phyloP scores from a whole-genome alignment of 1,284 basidiomycete species.

The Melanopsichium pennsylvanicum region DNA sequence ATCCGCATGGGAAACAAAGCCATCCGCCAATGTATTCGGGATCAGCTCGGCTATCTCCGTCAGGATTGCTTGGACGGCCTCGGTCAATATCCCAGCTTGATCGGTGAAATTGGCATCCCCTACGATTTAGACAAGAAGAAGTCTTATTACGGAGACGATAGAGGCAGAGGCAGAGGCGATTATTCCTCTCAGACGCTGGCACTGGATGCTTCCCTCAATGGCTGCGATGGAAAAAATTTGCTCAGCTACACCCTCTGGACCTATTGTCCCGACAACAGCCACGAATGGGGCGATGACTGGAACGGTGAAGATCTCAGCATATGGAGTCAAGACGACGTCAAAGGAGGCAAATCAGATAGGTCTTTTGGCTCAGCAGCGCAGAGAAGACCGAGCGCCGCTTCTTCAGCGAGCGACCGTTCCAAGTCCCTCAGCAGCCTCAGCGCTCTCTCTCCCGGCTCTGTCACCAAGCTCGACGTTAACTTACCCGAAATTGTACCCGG shows the following conservation, averaged over 20 bases:
- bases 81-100: slow-evolving; percentile 84
- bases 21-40: slow-evolving; percentile 82
- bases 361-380: background rate
- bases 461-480: slow-evolving; percentile 12
- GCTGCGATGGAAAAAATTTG: slow-evolving; percentile 81
- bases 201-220: slow-evolving; percentile 90
- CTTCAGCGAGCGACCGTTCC: slow-evolving; percentile 7
- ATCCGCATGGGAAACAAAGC: slow-evolving; percentile 77
- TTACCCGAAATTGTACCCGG: slow-evolving; percentile 19
- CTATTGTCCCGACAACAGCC: slow-evolving; percentile 78
- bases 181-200: slow-evolving; percentile 82
- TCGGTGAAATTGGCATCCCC: slow-evolving; percentile 94
- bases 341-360: slow-evolving; percentile 45
- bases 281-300: slow-evolving; percentile 94
- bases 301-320: slow-evolving; percentile 90
- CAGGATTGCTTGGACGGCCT: slow-evolving; percentile 72
- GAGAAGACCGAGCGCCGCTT: background rate
- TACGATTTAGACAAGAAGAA: slow-evolving; percentile 87
- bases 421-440: slow-evolving; percentile 11
- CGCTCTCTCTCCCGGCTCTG: slow-evolving; percentile 10
- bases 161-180: slow-evolving; percentile 68
- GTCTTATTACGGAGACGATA: slow-evolving; percentile 71
- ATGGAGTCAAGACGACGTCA: slow-evolving; percentile 81
- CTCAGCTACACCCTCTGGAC: slow-evolving; percentile 91
- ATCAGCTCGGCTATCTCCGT: slow-evolving; percentile 83